Evolutionary conservation across 1,284 basidiomycete genomes (phyloP).

Genomic region (Takashimella koratensis): DNA sequence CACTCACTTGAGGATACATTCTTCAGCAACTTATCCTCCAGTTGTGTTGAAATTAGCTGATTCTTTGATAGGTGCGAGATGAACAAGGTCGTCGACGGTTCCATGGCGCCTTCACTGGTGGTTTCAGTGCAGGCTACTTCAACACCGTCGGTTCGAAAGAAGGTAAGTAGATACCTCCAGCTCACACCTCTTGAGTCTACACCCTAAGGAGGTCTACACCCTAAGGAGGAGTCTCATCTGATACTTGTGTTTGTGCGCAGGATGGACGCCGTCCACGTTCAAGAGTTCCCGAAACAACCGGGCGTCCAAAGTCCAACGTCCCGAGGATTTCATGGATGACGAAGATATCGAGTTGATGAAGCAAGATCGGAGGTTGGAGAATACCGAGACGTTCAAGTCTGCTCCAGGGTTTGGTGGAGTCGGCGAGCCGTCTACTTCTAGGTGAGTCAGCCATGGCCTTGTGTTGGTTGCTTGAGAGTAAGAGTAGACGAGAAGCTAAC

Average conservation of each 20-base stretch:
- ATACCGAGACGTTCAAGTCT: slow-evolving; percentile 42
- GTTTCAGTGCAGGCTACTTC: slow-evolving; percentile 96
- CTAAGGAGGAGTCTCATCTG: no score
- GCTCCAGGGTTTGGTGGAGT: not conserved
- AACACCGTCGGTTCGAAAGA: slow-evolving; percentile 95
- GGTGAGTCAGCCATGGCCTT: slow-evolving; percentile 12
- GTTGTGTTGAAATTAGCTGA: not conserved
- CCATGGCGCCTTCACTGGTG: slow-evolving; percentile 97
- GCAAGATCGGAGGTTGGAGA: slow-evolving; percentile 67
- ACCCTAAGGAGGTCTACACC: no score
- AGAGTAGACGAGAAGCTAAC: no score
- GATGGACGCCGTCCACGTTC: slow-evolving; percentile 91
- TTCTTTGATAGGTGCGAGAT: slow-evolving; percentile 67
- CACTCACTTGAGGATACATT: not conserved
- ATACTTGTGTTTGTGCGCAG: no score
- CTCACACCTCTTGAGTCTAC: no score
- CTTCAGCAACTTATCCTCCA: slow-evolving; percentile 1
- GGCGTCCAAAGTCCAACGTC: slow-evolving; percentile 57
- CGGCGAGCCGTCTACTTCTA: slow-evolving; percentile 48
- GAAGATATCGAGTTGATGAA: slow-evolving; percentile 83
- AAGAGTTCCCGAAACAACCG: slow-evolving; percentile 76
- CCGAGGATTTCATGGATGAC: slow-evolving; percentile 98
- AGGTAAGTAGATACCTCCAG: slow-evolving; percentile 55
- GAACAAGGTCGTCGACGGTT: slow-evolving; percentile 88
- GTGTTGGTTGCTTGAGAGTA: no score